These are phyloP conservation scores for Solanum dulcamara DNA, from an alignment of 257 asterid genomes.

Conservation along the genomic window DNA sequence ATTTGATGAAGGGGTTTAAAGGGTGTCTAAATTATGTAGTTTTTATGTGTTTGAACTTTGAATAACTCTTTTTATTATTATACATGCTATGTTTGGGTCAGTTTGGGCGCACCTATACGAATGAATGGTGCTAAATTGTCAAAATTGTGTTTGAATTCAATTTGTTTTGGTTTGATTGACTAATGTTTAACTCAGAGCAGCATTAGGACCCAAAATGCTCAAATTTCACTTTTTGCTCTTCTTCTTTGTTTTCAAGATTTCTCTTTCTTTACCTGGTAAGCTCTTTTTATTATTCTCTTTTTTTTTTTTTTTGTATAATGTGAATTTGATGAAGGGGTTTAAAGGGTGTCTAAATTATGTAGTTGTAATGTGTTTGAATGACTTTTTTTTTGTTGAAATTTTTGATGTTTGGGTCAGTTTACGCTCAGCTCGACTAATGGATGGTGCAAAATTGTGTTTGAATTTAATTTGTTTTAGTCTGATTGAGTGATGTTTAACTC, in stretches of 20 bases:
- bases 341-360: neutral
- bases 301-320: neutral
- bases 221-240: neutral
- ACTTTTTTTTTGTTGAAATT: neutral
- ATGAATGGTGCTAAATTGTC: neutral
- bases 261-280: neutral
- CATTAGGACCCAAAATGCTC: neutral
- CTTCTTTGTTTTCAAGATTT: neutral
- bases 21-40: neutral
- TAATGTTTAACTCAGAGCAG: neutral
- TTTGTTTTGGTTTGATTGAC: neutral
- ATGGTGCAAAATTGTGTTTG: neutral
- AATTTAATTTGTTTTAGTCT: neutral
- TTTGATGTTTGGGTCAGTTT: neutral
- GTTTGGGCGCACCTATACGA: neutral
- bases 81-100: neutral
- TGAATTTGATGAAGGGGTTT: neutral
- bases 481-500: neutral
- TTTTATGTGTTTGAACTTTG: neutral
- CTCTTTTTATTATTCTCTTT: neutral
- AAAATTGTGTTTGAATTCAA: neutral
- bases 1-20: neutral
- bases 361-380: no score
- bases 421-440: neutral
- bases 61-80: neutral